phyloP scores from a whole-genome alignment of 202 grass and related monocot genomes.

The Alloteropsis angusta region DNA sequence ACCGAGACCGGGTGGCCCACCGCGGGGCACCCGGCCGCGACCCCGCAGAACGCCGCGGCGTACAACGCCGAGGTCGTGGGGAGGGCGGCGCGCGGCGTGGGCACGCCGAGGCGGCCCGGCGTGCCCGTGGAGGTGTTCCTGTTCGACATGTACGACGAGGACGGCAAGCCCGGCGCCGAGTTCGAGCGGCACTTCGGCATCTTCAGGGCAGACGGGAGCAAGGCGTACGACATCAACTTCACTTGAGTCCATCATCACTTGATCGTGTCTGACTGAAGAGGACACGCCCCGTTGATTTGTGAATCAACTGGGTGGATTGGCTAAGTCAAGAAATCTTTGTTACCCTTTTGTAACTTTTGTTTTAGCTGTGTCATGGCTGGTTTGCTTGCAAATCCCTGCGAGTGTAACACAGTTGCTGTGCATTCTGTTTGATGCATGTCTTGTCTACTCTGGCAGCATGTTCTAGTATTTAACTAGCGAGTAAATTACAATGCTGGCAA shows the following conservation, averaged over 20 bases:
- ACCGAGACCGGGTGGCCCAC: constrained; percentile 73
- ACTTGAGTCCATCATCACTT: background rate
- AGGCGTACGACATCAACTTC: constrained; percentile 48
- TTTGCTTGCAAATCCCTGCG: background rate
- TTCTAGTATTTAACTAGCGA: background rate
- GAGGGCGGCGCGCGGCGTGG: constrained; percentile 8
- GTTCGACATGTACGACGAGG: constrained; percentile 59
- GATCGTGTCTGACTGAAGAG: background rate
- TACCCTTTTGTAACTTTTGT: background rate
- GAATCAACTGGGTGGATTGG: no score
- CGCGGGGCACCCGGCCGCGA: constrained; percentile 43
- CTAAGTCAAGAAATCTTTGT: background rate
- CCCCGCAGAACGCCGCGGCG: constrained; percentile 44
- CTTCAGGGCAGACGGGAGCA: constrained; percentile 46
- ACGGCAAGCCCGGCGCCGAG: constrained; percentile 44
- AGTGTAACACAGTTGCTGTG: background rate
- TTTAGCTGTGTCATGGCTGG: background rate
- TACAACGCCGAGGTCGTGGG: constrained; percentile 49
- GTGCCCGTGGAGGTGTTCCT: constrained; percentile 52
- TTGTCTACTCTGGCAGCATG: background rate
- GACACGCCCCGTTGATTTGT: background rate
- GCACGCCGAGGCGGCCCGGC: constrained; percentile 47
- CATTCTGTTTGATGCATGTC: background rate
- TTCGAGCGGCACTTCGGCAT: constrained; percentile 70
- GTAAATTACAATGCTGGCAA: background rate